phyloP scores from a whole-genome alignment of 352 stramenopile species.

The Bremia lactucae region DNA sequence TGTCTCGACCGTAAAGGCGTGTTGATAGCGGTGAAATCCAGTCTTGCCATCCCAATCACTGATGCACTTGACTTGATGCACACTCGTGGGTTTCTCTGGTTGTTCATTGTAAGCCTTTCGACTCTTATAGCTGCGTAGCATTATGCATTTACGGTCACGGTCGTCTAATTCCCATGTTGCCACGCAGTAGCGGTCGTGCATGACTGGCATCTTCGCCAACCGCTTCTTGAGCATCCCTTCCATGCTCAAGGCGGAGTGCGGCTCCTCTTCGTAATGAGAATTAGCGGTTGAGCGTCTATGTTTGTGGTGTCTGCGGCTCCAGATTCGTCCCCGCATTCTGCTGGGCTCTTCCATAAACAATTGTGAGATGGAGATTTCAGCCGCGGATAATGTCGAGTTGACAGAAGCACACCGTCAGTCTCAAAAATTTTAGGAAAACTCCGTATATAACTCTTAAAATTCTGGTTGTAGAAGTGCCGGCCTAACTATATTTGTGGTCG shows the following conservation, averaged over 20 bases:
- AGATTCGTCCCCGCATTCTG: conserved; percentile 20
- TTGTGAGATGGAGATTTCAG: too few relatives aligned
- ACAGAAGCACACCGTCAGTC: too few relatives aligned
- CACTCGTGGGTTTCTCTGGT: conserved; percentile 40
- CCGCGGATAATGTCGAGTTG: too few relatives aligned
- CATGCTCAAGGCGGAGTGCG: conserved; percentile 20
- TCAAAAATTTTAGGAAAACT: too few relatives aligned
- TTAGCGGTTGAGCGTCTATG: conserved; percentile 1
- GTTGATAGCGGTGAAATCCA: conserved; percentile 61
- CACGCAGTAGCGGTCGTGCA: conserved; percentile 78
- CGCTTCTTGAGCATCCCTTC: conserved; percentile 71
- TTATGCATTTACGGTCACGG: conserved; percentile 37
- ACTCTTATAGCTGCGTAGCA: conserved; percentile 68
- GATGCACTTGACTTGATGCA: conserved; percentile 58
- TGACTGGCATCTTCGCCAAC: conserved; percentile 52
- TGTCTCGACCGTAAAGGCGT: conserved; percentile 68
- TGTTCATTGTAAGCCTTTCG: conserved; percentile 28
- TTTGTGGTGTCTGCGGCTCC: conserved; percentile 6
- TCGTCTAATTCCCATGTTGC: conserved; percentile 52
- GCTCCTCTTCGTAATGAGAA: conserved; percentile 1
- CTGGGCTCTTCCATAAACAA: conserved; percentile 7
- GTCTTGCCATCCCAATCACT: conserved; percentile 69
- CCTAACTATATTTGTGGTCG: too few relatives aligned
- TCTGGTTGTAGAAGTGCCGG: too few relatives aligned
- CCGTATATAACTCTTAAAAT: too few relatives aligned